Evolutionary conservation across 2,329 filamentous ascomycete species (phyloP).

Genomic region (Metarhizium sp.): DNA sequence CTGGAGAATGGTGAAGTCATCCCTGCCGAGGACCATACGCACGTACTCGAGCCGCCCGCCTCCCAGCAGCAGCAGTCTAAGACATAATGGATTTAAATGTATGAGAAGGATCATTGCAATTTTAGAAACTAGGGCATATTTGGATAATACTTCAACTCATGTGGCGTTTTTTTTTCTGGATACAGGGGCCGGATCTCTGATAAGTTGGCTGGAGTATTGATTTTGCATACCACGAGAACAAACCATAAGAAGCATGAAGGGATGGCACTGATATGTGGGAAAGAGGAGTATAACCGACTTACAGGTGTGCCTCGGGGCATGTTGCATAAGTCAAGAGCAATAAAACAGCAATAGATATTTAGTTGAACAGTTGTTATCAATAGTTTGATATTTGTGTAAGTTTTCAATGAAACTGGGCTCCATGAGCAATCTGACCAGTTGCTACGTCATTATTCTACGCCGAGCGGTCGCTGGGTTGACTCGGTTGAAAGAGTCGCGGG

Average conservation of each 20-base stretch:
- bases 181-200: slow-evolving; percentile 1
- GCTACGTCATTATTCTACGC: background rate
- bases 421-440: background rate
- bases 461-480: background rate
- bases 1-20: slow-evolving; percentile 60
- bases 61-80: slow-evolving; percentile 23
- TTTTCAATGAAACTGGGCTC: background rate
- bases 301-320: slow-evolving; percentile 2
- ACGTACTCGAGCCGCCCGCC: slow-evolving; percentile 69
- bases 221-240: slow-evolving; percentile 1
- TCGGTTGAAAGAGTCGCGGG: background rate
- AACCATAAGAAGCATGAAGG: background rate
- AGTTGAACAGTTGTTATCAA: background rate
- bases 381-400: background rate
- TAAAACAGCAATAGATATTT: background rate
- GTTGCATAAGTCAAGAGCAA: background rate
- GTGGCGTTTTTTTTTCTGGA: background rate
- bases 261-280: background rate
- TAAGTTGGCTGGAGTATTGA: background rate
- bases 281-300: background rate
- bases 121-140: background rate
- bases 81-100: slow-evolving; percentile 4
- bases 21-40: slow-evolving; percentile 67
- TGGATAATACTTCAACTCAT: background rate
- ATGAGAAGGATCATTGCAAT: background rate